Conservation (phyloP, 2,329 filamentous ascomycete species). For the Phialophora tarda region DNA sequence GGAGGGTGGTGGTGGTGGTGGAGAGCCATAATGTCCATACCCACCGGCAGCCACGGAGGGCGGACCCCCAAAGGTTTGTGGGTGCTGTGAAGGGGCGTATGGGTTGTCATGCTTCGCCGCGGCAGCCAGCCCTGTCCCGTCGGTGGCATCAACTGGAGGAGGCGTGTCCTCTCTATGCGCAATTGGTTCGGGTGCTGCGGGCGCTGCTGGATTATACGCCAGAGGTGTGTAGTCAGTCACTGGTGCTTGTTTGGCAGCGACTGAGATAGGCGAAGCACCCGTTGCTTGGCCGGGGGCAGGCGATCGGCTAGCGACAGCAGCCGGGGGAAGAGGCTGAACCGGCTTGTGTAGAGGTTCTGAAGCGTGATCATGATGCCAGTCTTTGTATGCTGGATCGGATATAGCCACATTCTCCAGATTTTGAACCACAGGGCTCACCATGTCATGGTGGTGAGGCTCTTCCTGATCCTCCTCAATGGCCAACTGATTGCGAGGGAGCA, state of each 20-base stretch:
- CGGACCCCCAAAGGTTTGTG: conserved; percentile 39
- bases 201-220: conserved; percentile 70
- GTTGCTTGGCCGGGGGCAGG: conserved; percentile 19
- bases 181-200: conserved; percentile 68
- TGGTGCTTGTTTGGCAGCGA: conserved; percentile 15
- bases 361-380: conserved; percentile 45
- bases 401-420: conserved; percentile 67
- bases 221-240: conserved; percentile 53
- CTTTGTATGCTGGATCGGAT: conserved; percentile 57
- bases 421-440: conserved; percentile 65
- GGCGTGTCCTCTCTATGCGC: conserved; percentile 70
- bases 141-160: conserved; percentile 62
- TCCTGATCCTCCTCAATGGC: conserved; percentile 51
- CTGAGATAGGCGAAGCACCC: conserved; percentile 25
- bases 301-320: conserved; percentile 21
- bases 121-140: conserved; percentile 53
- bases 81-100: conserved; percentile 39
- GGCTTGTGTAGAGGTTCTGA: conserved; percentile 39
- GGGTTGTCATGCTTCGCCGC: conserved; percentile 49
- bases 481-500: conserved; percentile 50
- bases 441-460: conserved; percentile 41
- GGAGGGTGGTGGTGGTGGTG: conserved; percentile 19
- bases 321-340: conserved; percentile 39
- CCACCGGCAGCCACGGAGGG: conserved; percentile 20
- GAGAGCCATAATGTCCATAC: conserved; percentile 32